Base-by-base conservation (phyloP, 2,329 filamentous ascomycete genomes). In the Metarhizium humberi region DNA sequence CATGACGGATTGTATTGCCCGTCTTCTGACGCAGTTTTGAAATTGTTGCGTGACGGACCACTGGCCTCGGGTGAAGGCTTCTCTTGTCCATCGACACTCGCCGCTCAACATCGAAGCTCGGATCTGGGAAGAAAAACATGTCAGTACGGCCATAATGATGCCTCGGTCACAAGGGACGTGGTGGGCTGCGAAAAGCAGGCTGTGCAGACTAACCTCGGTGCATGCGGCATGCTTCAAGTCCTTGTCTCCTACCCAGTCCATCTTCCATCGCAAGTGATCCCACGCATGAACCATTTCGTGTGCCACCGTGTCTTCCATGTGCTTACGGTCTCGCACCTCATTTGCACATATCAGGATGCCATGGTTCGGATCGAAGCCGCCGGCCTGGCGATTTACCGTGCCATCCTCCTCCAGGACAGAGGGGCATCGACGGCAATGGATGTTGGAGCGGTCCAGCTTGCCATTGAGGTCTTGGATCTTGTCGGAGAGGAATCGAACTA, bases 251-350 rank as follows among this genome's bases (percentile, higher is more conserved):
- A 75, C 71, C 75, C 88, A 89, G 67, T 97, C 87, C 48, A 96
- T 85, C 72, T 96, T 94, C 77, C 90, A 99, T 60, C 92, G 77
- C 63, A 97, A 67, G 69, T 95, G 88, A 69, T 99, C 94, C 78
- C 91, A 97, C 1, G 92, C 92, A 70, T 99, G 94, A 53, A 99
- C 88, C 90, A 99, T 95, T 75, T 99, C 94, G 71, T 99, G 94
- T 32, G 92, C 86, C 66, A 99, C 76, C 11, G 92, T 96, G 69
- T 99, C 94, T 74, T 99, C 94, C 62, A 96, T 71, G 68, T 96
- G 90, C 36, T 85, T 85, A 56, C 84, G 77, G 67, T 90, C 85
- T 57, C 86, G 78, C 67, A 97, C 82, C 72, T 94, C 86, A 72
- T 99, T 99, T 52, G 94, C 90, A 72, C 94, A 99, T 25, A 99